Evolutionary conservation across 1,139 yeast genomes (phyloP).

Genomic region (Candida albicans): DNA sequence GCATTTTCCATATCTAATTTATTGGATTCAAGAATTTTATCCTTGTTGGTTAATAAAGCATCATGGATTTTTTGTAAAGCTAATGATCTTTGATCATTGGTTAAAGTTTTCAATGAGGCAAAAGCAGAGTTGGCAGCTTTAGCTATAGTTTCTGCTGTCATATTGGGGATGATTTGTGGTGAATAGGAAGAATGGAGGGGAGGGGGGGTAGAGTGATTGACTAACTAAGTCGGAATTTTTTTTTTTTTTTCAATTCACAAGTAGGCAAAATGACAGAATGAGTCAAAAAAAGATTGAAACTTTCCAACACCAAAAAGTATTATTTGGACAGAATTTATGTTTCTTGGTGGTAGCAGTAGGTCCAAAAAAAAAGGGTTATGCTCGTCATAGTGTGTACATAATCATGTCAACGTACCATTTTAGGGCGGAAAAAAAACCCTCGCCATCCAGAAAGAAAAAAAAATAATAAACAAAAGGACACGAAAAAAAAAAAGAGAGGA

Average conservation of each 20-base stretch:
- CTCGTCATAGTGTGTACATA: too few species aligned
- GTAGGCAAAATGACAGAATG: neutral
- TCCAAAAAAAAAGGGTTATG: too few species aligned
- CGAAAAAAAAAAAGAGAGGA: too few species aligned
- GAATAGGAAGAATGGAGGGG: neutral
- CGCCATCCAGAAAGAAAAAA: too few species aligned
- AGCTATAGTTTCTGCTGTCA: constrained; percentile 72
- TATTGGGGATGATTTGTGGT: constrained; percentile 1
- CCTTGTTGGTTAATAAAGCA: constrained; percentile 58
- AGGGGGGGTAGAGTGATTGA: neutral
- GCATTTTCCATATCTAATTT: constrained; percentile 74
- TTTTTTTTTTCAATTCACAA: too few species aligned
- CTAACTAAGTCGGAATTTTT: neutral
- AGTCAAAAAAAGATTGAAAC: too few species aligned
- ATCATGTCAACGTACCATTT: too few species aligned
- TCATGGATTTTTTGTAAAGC: constrained; percentile 76
- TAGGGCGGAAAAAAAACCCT: too few species aligned
- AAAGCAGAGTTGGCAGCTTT: constrained; percentile 76
- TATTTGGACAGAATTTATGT: too few species aligned
- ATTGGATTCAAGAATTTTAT: constrained; percentile 69
- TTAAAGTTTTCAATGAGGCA: constrained; percentile 71
- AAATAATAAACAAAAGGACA: too few species aligned
- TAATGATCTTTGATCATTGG: constrained; percentile 68
- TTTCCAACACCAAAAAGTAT: too few species aligned
- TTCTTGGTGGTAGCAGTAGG: too few species aligned